Conservation (phyloP, 805 yeast species). For the Suhomyces canberraensis region DNA sequence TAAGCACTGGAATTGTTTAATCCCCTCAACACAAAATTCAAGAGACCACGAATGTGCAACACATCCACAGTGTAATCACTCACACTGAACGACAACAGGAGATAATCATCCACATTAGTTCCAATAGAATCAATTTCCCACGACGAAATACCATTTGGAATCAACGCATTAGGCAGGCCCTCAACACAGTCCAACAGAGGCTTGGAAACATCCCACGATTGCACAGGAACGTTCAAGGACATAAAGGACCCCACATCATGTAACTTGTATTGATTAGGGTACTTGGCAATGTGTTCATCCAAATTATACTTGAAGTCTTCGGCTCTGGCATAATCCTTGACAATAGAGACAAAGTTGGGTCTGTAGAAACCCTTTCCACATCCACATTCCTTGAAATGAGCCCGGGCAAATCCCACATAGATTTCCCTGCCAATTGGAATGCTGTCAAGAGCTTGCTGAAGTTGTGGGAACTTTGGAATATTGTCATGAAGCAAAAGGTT, state of each 20-base stretch:
- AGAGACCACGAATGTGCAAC: conserved; percentile 31
- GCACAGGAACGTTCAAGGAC: conserved; percentile 10
- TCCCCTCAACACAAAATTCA: conserved; percentile 9
- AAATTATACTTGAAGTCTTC: neutral
- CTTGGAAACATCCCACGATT: conserved; percentile 10
- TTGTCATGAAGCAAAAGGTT: conserved; percentile 12
- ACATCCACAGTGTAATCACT: conserved; percentile 36
- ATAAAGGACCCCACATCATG: conserved; percentile 13
- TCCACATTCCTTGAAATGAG: conserved; percentile 36
- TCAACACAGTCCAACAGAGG: conserved; percentile 15
- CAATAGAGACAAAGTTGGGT: conserved; percentile 33
- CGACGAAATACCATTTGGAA: conserved; percentile 19
- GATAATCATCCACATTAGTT: conserved; percentile 9
- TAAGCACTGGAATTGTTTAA: conserved; percentile 7
- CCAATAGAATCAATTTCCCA: conserved; percentile 10
- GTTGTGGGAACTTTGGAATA: conserved; percentile 13
- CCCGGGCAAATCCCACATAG: conserved; percentile 39
- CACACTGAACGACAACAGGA: conserved; percentile 35
- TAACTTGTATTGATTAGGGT: conserved; percentile 7
- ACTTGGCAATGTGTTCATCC: neutral
- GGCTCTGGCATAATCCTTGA: conserved; percentile 7
- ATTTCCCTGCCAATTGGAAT: conserved; percentile 32
- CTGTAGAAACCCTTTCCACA: conserved; percentile 37
- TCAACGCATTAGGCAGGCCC: conserved; percentile 17
- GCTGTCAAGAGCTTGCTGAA: conserved; percentile 1